Evolutionary conservation across 2,329 filamentous ascomycete genomes (phyloP).

Genomic region (Botryosphaeria agaves): DNA sequence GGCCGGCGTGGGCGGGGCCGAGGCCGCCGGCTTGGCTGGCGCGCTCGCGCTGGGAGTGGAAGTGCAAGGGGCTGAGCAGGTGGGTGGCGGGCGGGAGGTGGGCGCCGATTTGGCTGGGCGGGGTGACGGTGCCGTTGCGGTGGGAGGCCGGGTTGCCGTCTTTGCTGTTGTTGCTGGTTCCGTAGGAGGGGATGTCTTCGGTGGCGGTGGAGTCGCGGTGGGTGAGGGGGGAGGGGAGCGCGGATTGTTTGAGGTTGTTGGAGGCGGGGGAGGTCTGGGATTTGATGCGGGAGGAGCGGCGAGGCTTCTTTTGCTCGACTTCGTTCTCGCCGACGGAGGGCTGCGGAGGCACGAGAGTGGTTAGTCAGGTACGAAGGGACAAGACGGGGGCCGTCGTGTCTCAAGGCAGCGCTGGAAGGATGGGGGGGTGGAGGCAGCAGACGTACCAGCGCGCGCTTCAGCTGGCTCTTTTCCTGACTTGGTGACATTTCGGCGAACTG

Average conservation of each 20-base stretch:
- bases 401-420: too few relatives aligned
- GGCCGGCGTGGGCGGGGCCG: constrained; percentile 23
- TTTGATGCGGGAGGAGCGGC: constrained; percentile 55
- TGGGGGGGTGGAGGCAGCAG: constrained; percentile 7
- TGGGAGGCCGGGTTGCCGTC: too few relatives aligned
- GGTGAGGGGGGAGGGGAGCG: constrained; percentile 70
- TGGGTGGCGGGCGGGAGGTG: constrained; percentile 27
- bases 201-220: constrained; percentile 46
- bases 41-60: constrained; percentile 6
- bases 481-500: background rate
- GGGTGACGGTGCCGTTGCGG: constrained; percentile 59
- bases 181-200: constrained; percentile 32
- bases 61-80: constrained; percentile 11
- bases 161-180: too few relatives aligned
- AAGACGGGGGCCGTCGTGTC: too few relatives aligned
- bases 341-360: constrained; percentile 26
- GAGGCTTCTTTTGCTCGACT: constrained; percentile 62
- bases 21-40: constrained; percentile 27
- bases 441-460: constrained; percentile 66
- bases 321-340: constrained; percentile 44
- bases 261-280: constrained; percentile 10
- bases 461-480: constrained; percentile 52
- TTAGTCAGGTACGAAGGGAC: constrained; percentile 5
- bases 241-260: constrained; percentile 43
- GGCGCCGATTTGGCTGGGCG: constrained; percentile 43